phyloP scores from a whole-genome alignment of 2,329 filamentous ascomycete species.

The Paracoccidioides lutzii region DNA sequence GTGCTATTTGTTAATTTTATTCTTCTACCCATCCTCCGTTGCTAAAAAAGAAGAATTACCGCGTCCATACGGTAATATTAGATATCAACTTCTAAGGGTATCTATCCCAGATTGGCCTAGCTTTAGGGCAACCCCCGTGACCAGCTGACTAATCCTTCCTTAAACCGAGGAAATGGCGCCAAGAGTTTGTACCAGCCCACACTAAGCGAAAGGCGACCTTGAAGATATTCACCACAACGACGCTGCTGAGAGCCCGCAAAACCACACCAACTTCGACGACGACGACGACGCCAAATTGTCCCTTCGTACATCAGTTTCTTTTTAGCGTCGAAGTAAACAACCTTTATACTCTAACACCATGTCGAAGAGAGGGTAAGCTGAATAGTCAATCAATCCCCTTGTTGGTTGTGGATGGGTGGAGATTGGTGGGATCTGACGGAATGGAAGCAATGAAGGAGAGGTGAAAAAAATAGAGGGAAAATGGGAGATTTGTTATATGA shows the following conservation, averaged over 20 bases:
- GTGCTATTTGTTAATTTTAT: neutral
- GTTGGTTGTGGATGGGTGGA: neutral
- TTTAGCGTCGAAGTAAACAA: constrained; percentile 10
- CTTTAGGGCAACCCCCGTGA: constrained; percentile 24
- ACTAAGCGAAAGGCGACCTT: constrained; percentile 29
- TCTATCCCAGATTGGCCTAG: constrained; percentile 15
- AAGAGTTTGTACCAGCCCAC: constrained; percentile 31
- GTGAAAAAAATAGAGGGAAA: neutral
- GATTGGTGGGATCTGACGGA: neutral
- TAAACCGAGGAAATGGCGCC: constrained; percentile 18
- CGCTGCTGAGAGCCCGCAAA: constrained; percentile 1
- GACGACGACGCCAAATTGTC: constrained; percentile 9
- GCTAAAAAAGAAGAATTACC: no score
- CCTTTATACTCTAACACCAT: constrained; percentile 33
- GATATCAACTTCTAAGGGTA: neutral
- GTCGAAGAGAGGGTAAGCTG: constrained; percentile 39
- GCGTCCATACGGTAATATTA: no score
- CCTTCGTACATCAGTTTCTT: constrained; percentile 21
- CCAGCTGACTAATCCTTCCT: constrained; percentile 11
- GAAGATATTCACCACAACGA: constrained; percentile 14
- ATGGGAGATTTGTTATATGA: neutral
- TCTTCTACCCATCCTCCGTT: neutral
- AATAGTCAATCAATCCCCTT: constrained; percentile 6
- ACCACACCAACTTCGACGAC: constrained; percentile 10
- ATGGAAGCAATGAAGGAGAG: neutral